Evolutionary conservation across 805 yeast genomes (phyloP).

Genomic region (Candida pini): DNA sequence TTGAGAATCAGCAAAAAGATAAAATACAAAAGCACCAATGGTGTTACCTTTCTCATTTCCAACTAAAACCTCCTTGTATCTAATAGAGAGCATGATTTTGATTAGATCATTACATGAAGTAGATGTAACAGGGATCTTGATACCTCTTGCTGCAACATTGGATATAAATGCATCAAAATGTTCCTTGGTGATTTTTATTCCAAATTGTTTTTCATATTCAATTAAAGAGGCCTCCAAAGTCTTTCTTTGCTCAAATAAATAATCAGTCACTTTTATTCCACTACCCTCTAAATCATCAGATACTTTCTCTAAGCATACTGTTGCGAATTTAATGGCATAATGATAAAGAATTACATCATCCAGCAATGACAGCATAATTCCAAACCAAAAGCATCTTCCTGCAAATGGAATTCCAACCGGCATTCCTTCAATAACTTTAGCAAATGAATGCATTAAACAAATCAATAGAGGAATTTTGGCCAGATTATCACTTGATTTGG

Average conservation of each 20-base stretch:
- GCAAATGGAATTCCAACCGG: constrained; percentile 39
- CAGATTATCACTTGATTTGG: constrained; percentile 6
- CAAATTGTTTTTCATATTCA: constrained; percentile 38
- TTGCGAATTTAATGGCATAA: constrained; percentile 30
- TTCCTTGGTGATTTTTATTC: constrained; percentile 32
- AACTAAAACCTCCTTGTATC: constrained; percentile 31
- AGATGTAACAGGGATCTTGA: constrained; percentile 51
- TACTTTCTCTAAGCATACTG: constrained; percentile 31
- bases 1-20: constrained; percentile 29
- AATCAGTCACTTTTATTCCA: constrained; percentile 25
- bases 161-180: constrained; percentile 51
- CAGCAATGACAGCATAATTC: constrained; percentile 19
- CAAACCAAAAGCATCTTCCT: constrained; percentile 45
- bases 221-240: constrained; percentile 37
- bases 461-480: constrained; percentile 35
- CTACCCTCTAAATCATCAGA: constrained; percentile 25
- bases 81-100: constrained; percentile 35
- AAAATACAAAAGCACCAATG: constrained; percentile 27
- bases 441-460: constrained; percentile 38
- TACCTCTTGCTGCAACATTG: constrained; percentile 47
- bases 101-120: constrained; percentile 42
- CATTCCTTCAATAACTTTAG: constrained; percentile 45
- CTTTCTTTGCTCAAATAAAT: constrained; percentile 26
- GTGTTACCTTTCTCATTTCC: constrained; percentile 13
- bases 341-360: constrained; percentile 26